Evolutionary conservation across 768 basidiomycete genomes (phyloP), one percentile per base, ranked within the genome.

Genomic region (Jaapia argillacea): DNA sequence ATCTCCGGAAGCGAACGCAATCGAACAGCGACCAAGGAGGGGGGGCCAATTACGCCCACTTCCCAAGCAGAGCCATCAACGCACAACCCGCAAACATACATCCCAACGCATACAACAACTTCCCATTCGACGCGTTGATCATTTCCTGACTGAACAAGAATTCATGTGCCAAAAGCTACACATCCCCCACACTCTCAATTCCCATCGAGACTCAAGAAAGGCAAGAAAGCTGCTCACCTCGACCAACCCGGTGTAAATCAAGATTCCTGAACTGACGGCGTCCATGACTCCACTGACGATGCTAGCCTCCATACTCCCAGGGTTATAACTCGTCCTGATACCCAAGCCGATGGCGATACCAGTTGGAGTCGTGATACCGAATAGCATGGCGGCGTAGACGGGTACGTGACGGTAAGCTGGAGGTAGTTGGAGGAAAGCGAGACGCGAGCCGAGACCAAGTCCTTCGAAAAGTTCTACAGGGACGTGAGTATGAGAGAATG

Each of bases 111-210:
- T 86, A 94, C 0, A 69, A 61, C n/a, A 94, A 62, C 53, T 78
- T 77, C 22, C 60, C 54, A 42, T 75, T 77, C 4, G 79, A 77
- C 3, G 74, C 74, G n/a, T 75, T 68, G 59, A 82, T 77, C 82
- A 92, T 88, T 45, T 87, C 76, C 46, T 80, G 77, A 67, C 79
- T 91, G 65, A 94, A 91, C 31, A 98, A 56, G 63, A 98, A 96
- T 55, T 97, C 94, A 57, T 96, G 93, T 1, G 90, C 94, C 36
- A 98, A 71, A 0, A 96, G 72, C 81, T 85, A 48, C n/a, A 24
- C n/a, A 24, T 5, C 12, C 18, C 1, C 6, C 22, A 5, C 31
- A 24, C 42, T 7, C 10, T 44, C 6, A 47, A 44, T 13, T 16
- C 23, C 5, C 16, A 28, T 16, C 24, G 10, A 24, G 13, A 18